phyloP scores from a whole-genome alignment of 2,329 filamentous ascomycete genomes.

The Acephala macrosclerotiorum region DNA sequence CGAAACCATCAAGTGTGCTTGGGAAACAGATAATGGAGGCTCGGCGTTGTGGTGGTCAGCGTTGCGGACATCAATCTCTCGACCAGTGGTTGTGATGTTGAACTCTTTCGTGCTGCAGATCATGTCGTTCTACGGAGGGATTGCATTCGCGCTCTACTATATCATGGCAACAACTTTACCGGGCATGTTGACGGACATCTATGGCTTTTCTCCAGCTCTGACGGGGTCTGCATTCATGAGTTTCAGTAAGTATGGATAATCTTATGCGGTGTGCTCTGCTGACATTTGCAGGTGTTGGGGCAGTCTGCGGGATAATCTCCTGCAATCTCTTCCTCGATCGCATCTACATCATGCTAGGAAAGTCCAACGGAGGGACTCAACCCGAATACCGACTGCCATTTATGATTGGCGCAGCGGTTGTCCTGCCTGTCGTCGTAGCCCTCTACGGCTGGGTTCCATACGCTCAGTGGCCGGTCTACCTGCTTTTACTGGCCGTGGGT shows the following conservation, averaged over 20 bases:
- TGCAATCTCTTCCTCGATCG: slow-evolving; percentile 43
- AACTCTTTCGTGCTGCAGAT: slow-evolving; percentile 59
- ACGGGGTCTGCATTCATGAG: slow-evolving; percentile 61
- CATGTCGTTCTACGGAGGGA: slow-evolving; percentile 51
- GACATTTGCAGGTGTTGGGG: slow-evolving; percentile 34
- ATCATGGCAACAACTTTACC: slow-evolving; percentile 54
- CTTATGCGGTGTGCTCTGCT: slow-evolving; percentile 8
- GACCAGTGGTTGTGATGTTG: slow-evolving; percentile 51
- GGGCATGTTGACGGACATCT: slow-evolving; percentile 49
- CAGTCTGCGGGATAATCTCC: slow-evolving; percentile 51
- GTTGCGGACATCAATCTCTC: slow-evolving; percentile 45
- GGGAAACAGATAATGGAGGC: slow-evolving; percentile 59
- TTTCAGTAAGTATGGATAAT: slow-evolving; percentile 53
- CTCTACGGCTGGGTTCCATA: slow-evolving; percentile 63
- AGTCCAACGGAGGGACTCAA: slow-evolving; percentile 23
- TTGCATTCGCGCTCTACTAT: slow-evolving; percentile 54
- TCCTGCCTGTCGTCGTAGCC: slow-evolving; percentile 62
- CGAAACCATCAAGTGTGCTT: slow-evolving; percentile 35
- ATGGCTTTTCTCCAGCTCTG: slow-evolving; percentile 53
- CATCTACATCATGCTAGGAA: slow-evolving; percentile 34
- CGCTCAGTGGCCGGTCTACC: slow-evolving; percentile 58
- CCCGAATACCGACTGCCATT: slow-evolving; percentile 72
- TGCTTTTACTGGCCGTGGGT: slow-evolving; percentile 52
- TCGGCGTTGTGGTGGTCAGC: slow-evolving; percentile 51
- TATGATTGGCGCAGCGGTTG: slow-evolving; percentile 58